Percentiles rank a stretch among this genome's conserved stretches.
Conservation (phyloP, 768 basidiomycete species). For the Boletus sp. region DNA sequence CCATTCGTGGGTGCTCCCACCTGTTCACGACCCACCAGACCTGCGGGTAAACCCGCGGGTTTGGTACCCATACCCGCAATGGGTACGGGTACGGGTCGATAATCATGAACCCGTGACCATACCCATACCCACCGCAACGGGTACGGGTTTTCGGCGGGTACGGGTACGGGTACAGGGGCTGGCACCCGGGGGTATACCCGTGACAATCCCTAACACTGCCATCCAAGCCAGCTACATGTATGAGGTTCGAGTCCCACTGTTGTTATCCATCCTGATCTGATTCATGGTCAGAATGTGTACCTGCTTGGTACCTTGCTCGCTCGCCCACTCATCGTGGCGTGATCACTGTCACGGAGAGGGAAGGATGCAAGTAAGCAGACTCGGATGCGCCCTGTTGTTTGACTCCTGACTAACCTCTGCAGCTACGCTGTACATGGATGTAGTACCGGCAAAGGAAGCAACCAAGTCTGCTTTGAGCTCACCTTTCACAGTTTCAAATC, state of each 20-base stretch:
- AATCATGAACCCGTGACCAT: too few species aligned
- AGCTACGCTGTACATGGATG: conserved; percentile 98
- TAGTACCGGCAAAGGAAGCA: conserved; percentile 99
- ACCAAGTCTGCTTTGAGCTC: conserved; percentile 98
- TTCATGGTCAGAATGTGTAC: conserved; percentile 72
- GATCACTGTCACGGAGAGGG: conserved; percentile 87
- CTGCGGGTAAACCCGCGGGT: too few species aligned
- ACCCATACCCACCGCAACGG: too few species aligned
- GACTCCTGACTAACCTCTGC: not conserved
- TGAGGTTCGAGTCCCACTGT: conserved; percentile 54
- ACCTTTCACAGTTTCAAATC: conserved; percentile 99
- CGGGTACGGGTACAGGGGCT: too few species aligned
- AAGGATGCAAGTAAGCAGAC: conserved; percentile 94
- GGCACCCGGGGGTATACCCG: too few species aligned
- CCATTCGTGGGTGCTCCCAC: too few species aligned
- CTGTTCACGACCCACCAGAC: too few species aligned
- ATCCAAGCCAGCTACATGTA: conserved; percentile 99
- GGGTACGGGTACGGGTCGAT: too few species aligned
- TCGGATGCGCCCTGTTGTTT: not conserved
- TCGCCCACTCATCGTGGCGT: conserved; percentile 97
- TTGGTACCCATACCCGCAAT: too few species aligned
- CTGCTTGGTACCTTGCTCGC: conserved; percentile 97
- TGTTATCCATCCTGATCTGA: not conserved
- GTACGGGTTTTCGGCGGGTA: too few species aligned
- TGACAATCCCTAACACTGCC: too few species aligned